A percentile compares a stretch with the other conserved stretches of the same genome.
Evolutionary conservation across 768 basidiomycete genomes (phyloP).

Genomic region (Cyclocybe aegerita): DNA sequence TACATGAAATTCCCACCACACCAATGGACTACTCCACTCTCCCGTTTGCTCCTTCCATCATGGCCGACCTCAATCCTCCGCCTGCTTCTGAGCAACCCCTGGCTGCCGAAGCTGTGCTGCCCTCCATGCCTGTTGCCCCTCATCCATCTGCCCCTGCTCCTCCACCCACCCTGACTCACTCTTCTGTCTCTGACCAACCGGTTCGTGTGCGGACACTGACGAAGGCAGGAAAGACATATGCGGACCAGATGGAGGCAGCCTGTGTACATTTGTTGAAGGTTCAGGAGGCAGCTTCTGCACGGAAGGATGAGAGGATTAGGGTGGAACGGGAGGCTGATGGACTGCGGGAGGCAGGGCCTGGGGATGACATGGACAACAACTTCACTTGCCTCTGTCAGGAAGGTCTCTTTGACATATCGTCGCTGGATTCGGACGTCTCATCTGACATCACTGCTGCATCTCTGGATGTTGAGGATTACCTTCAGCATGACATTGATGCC

Average conservation of each 20-base stretch:
- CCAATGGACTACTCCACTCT: constrained; percentile 6
- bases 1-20: background rate
- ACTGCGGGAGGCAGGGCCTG: no score
- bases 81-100: no score
- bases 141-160: background rate
- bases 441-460: background rate
- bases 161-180: background rate
- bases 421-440: background rate
- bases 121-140: background rate
- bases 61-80: background rate
- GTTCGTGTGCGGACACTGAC: background rate
- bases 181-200: background rate
- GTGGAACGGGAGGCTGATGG: no score
- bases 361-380: background rate
- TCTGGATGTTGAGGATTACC: constrained; percentile 9
- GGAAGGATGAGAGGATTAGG: no score
- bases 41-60: background rate
- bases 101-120: background rate
- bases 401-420: background rate
- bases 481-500: constrained; percentile 6
- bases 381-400: background rate
- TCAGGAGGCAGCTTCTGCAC: no score
- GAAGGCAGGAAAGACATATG: background rate
- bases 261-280: no score
- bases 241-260: background rate